Evolutionary conservation across 2,329 filamentous ascomycete genomes (phyloP).

Genomic region (Trematosphaeria pertusa): DNA sequence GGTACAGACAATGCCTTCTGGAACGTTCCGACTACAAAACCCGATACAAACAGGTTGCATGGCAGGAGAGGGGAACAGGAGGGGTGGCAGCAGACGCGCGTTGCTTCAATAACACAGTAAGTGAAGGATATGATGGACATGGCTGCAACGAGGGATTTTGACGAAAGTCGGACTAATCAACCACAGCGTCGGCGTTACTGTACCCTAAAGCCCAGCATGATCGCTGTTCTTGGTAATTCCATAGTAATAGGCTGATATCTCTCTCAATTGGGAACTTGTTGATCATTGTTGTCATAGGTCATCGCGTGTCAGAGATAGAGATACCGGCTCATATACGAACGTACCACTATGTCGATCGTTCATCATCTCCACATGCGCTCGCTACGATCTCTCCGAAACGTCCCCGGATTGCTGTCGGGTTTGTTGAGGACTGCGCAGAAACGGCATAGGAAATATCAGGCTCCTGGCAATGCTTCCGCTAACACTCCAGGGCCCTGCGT

Average conservation of each 20-base stretch:
- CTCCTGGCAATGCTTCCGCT: too few species aligned
- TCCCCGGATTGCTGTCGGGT: neutral
- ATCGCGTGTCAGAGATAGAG: conserved; percentile 20
- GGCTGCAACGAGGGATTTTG: too few species aligned
- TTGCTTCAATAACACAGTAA: conserved; percentile 11
- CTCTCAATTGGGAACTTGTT: conserved; percentile 11
- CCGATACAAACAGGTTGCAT: too few species aligned
- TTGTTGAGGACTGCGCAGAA: neutral
- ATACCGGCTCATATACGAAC: conserved; percentile 12
- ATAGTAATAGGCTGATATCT: conserved; percentile 5
- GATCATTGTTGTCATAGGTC: conserved; percentile 18
- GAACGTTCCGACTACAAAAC: too few species aligned
- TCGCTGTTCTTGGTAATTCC: conserved; percentile 10
- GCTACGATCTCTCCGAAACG: too few species aligned
- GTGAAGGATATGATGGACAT: too few species aligned
- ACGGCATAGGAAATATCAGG: too few species aligned
- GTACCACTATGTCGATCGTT: neutral
- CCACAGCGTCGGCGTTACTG: too few species aligned
- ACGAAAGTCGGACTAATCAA: too few species aligned
- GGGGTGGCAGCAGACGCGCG: conserved; percentile 11
- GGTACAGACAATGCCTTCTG: too few species aligned
- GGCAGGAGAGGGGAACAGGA: neutral
- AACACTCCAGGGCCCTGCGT: too few species aligned
- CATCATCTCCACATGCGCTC: neutral
- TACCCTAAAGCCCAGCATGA: conserved; percentile 13